These are phyloP conservation scores for Fusarium bactridioides DNA, from an alignment of 2,329 filamentous ascomycete species.

Conservation along the genomic window DNA sequence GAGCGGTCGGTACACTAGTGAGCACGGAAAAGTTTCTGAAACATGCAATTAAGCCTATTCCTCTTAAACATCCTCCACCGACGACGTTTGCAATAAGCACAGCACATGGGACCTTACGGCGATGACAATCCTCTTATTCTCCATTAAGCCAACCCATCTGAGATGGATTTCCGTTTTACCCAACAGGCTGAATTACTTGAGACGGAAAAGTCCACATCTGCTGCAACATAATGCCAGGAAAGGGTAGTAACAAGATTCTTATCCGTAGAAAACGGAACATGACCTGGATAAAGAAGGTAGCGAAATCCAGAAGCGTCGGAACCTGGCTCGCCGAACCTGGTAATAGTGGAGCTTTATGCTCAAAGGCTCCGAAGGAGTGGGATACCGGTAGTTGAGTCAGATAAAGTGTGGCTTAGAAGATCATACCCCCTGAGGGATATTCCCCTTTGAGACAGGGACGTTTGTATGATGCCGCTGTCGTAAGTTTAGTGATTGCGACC, in stretches of 20 bases:
- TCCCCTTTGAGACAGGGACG: neutral
- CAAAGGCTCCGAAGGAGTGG: neutral
- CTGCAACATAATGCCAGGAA: neutral
- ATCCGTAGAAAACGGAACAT: slow-evolving; percentile 6
- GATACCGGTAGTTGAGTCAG: neutral
- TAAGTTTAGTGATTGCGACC: neutral
- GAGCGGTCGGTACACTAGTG: neutral
- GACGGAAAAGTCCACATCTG: neutral
- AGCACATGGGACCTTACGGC: too few relatives aligned
- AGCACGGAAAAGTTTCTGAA: neutral
- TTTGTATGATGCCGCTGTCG: neutral
- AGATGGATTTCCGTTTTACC: neutral
- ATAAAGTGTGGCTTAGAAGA: slow-evolving; percentile 2
- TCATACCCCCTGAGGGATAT: neutral
- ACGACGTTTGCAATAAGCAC: neutral
- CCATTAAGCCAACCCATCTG: neutral
- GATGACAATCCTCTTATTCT: neutral
- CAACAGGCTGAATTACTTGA: slow-evolving; percentile 3
- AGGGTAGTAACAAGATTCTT: neutral
- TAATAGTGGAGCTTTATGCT: neutral
- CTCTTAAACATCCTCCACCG: neutral
- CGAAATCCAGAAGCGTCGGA: slow-evolving; percentile 4
- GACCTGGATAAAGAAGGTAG: slow-evolving; percentile 6
- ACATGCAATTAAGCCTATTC: slow-evolving; percentile 7
- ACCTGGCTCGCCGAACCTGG: neutral